Conservation (phyloP, 1,284 basidiomycete species). For the Thecaphora thlaspeos region DNA sequence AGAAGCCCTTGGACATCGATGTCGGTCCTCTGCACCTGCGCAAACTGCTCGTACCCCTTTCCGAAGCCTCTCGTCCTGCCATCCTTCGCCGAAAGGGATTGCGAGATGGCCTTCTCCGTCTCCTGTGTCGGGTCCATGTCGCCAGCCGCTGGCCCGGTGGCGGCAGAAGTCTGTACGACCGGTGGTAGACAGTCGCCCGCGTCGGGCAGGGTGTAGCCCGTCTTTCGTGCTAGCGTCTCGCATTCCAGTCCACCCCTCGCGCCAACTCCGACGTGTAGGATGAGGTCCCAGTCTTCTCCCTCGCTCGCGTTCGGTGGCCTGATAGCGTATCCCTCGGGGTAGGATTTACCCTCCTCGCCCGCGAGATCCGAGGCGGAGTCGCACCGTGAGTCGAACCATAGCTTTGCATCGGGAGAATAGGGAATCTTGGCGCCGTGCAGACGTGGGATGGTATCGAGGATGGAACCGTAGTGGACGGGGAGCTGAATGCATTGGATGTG, state of each 20-base stretch:
- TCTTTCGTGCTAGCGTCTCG: slow-evolving; percentile 33
- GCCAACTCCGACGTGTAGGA: slow-evolving; percentile 35
- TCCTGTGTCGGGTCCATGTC: background rate
- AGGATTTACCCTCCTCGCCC: background rate
- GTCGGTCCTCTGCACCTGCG: slow-evolving; percentile 3
- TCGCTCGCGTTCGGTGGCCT: slow-evolving; percentile 1
- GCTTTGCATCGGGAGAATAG: background rate
- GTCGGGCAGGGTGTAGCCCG: slow-evolving; percentile 20
- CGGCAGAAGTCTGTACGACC: background rate
- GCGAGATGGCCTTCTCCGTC: background rate
- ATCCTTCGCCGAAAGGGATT: background rate
- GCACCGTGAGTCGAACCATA: slow-evolving; percentile 23
- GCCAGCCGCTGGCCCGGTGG: no score
- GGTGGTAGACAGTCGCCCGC: slow-evolving; percentile 9
- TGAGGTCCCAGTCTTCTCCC: slow-evolving; percentile 11
- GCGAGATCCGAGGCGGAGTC: slow-evolving; percentile 5
- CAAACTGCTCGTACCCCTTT: slow-evolving; percentile 15
- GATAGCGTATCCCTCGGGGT: slow-evolving; percentile 19
- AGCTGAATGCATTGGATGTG: slow-evolving; percentile 32
- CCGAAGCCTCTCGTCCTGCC: slow-evolving; percentile 17
- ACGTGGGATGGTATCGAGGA: slow-evolving; percentile 24
- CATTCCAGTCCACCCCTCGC: slow-evolving; percentile 13
- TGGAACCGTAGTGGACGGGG: slow-evolving; percentile 23
- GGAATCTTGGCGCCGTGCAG: slow-evolving; percentile 9
- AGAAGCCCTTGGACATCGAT: slow-evolving; percentile 15